Percentiles rank a stretch among this genome's conserved stretches.
Conservation (phyloP, 2,329 filamentous ascomycete species). For the Trichothecium sympodiale region DNA sequence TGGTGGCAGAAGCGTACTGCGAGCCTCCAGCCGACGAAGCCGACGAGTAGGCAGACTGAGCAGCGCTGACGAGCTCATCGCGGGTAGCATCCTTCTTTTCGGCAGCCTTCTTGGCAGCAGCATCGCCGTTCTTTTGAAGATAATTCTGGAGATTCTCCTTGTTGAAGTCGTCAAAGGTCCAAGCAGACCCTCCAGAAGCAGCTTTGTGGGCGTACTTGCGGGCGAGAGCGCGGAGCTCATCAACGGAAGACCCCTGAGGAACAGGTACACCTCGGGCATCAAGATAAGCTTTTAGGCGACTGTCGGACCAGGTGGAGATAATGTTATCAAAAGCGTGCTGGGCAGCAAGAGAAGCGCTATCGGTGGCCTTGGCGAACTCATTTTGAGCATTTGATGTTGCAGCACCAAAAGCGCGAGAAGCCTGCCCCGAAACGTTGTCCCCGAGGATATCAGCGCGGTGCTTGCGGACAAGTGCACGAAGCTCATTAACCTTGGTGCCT, state of each 20-base stretch:
- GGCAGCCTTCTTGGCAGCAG: slow-evolving; percentile 44
- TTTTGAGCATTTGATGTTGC: slow-evolving; percentile 68
- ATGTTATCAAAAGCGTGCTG: slow-evolving; percentile 58
- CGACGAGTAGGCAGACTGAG: slow-evolving; percentile 47
- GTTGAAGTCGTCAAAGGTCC: slow-evolving; percentile 72
- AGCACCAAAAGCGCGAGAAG: slow-evolving; percentile 53
- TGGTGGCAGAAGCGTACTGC: slow-evolving; percentile 57
- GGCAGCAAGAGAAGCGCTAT: slow-evolving; percentile 49
- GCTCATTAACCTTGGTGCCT: slow-evolving; percentile 80
- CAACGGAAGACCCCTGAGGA: slow-evolving; percentile 58
- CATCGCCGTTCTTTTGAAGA: slow-evolving; percentile 39
- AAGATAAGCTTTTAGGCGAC: slow-evolving; percentile 65
- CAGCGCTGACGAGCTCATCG: slow-evolving; percentile 60
- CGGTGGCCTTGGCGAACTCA: slow-evolving; percentile 64
- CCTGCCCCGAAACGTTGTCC: slow-evolving; percentile 48
- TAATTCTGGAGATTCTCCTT: slow-evolving; percentile 56
- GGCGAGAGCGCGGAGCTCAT: slow-evolving; percentile 66
- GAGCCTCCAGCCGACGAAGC: slow-evolving; percentile 47
- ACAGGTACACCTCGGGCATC: slow-evolving; percentile 68
- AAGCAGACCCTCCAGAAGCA: slow-evolving; percentile 54
- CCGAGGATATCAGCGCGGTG: slow-evolving; percentile 63
- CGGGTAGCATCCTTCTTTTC: slow-evolving; percentile 55
- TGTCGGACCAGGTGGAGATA: slow-evolving; percentile 58
- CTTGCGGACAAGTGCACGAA: slow-evolving; percentile 82
- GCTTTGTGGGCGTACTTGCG: slow-evolving; percentile 63